These are phyloP conservation scores for Raphanus hybrid DNA, from an alignment of 441 rosid genomes.

Conservation along the genomic window DNA sequence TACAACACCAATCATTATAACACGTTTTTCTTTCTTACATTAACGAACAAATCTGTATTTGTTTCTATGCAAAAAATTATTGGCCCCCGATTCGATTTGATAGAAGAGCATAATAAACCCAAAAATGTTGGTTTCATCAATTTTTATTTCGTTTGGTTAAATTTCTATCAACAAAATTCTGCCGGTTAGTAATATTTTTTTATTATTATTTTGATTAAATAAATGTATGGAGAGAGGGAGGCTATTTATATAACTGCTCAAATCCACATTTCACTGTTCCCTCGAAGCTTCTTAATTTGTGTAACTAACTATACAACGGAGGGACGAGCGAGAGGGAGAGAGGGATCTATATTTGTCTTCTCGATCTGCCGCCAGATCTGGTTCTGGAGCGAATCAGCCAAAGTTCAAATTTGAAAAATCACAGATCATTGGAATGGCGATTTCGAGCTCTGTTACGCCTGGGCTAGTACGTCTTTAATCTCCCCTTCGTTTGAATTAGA, in stretches of 20 bases:
- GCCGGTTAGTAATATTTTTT: slow-evolving; percentile 36
- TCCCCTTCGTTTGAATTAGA: slow-evolving; percentile 21
- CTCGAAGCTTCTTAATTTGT: slow-evolving; percentile 13
- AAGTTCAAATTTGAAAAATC: slow-evolving; percentile 21
- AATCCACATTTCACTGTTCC: slow-evolving; percentile 23
- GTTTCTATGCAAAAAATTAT: slow-evolving; percentile 2
- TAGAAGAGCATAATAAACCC: not conserved
- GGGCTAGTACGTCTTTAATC: slow-evolving; percentile 68
- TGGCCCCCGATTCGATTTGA: slow-evolving; percentile 16
- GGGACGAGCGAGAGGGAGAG: slow-evolving; percentile 6
- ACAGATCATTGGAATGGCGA: slow-evolving; percentile 50
- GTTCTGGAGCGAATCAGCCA: slow-evolving; percentile 12
- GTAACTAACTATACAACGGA: not conserved
- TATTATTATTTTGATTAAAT: not conserved
- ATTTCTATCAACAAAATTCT: not conserved
- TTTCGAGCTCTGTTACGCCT: slow-evolving; percentile 68
- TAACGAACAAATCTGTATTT: not conserved
- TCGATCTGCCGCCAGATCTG: slow-evolving; percentile 40
- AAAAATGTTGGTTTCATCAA: slow-evolving; percentile 20
- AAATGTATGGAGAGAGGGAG: not conserved
- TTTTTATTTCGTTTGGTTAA: not conserved
- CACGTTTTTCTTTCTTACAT: not conserved
- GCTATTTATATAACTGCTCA: slow-evolving; percentile 13
- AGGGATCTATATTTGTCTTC: not conserved
- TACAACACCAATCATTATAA: not conserved